Percentiles rank a stretch among this genome's conserved stretches.
Evolutionary conservation across 345 rosid genomes (phyloP).

Genomic region (Rhodomyrtus tomentosa): DNA sequence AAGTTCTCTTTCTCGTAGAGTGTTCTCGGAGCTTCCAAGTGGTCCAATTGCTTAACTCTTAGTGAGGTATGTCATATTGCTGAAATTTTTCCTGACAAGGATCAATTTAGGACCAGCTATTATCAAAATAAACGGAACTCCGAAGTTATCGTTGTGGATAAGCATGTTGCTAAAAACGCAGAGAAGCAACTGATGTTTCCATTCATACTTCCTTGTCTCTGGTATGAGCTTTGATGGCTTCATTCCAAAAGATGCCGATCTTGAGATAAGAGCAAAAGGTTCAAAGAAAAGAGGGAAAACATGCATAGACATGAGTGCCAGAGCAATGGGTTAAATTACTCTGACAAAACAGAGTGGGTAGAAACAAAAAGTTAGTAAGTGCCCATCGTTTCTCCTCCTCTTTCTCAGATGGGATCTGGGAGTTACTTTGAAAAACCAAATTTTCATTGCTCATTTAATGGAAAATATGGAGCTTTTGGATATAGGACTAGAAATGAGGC

Average conservation of each 20-base stretch:
- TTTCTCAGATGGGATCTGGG: not conserved
- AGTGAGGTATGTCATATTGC: not conserved
- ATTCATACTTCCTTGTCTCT: not conserved
- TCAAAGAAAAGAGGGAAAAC: not conserved
- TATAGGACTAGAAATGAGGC: too few relatives aligned
- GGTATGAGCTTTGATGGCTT: not conserved
- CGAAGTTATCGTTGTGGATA: not conserved
- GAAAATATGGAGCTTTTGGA: too few relatives aligned
- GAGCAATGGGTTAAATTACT: not conserved
- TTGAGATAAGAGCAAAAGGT: not conserved
- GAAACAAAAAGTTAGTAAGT: not conserved
- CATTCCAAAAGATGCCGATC: not conserved
- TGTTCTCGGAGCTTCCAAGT: not conserved
- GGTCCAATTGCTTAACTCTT: not conserved
- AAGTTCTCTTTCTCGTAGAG: not conserved
- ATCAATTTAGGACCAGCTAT: not conserved
- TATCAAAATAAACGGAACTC: not conserved
- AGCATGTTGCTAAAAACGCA: not conserved
- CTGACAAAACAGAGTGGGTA: not conserved
- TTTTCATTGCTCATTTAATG: rapidly evolving
- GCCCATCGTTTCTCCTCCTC: not conserved
- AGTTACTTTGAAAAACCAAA: not conserved
- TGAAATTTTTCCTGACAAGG: not conserved
- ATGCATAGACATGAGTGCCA: not conserved
- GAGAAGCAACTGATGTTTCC: not conserved